These are phyloP conservation scores for Lactarius pseudohatsudake DNA, from an alignment of 768 basidiomycete genomes.

Conservation along the genomic window DNA sequence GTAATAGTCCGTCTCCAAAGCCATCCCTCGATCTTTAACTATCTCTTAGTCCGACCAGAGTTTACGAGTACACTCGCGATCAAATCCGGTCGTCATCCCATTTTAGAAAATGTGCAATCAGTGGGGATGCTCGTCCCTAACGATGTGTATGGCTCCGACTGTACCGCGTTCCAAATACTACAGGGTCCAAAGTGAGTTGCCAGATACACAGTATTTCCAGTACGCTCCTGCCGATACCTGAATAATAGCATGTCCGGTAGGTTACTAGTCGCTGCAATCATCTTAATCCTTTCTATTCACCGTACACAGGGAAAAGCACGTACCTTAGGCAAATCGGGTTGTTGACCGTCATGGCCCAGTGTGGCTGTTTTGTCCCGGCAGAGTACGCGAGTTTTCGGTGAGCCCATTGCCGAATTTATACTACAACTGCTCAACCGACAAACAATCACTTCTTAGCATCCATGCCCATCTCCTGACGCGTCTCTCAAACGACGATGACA, in stretches of 20 bases:
- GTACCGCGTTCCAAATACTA: constrained; percentile 86
- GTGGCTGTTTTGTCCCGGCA: constrained; percentile 89
- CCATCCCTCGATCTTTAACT: background rate
- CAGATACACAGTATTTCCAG: constrained; percentile 15
- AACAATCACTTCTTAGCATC: constrained; percentile 44
- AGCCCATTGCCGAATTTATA: constrained; percentile 12
- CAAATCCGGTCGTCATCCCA: constrained; percentile 85
- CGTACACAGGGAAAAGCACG: constrained; percentile 77
- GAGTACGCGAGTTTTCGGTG: constrained; percentile 89
- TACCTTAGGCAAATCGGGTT: constrained; percentile 88
- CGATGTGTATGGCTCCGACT: constrained; percentile 84
- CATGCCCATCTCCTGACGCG: constrained; percentile 84
- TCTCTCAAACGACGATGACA: constrained; percentile 91
- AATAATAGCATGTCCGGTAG: constrained; percentile 58
- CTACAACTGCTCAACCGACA: background rate
- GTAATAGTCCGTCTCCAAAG: constrained; percentile 32
- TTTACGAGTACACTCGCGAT: constrained; percentile 89
- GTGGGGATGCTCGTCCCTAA: constrained; percentile 78
- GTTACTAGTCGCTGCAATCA: constrained; percentile 11
- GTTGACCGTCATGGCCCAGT: constrained; percentile 82
- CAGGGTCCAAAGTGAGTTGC: constrained; percentile 80
- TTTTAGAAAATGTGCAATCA: constrained; percentile 72
- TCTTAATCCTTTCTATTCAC: background rate
- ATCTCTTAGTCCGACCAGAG: constrained; percentile 74
- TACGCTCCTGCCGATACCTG: background rate